These are phyloP conservation scores for Primulina tabacum DNA, from an alignment of 257 asterid genomes.

Conservation along the genomic window DNA sequence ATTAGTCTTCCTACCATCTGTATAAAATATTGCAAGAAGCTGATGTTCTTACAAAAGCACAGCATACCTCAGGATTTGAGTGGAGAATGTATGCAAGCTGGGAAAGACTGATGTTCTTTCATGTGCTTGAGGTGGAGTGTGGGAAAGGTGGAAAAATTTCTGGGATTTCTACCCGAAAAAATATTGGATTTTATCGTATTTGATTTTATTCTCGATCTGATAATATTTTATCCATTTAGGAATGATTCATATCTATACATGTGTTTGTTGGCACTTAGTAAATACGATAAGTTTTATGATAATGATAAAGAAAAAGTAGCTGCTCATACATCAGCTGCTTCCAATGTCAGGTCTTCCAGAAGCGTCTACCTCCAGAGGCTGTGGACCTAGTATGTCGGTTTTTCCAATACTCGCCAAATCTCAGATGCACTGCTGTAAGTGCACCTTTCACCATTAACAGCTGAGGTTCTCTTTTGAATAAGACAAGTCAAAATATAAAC, in stretches of 20 bases:
- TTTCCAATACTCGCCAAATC: constrained; percentile 93
- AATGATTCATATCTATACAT: no score
- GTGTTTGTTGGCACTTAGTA: no score
- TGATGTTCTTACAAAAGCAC: no score
- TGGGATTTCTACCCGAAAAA: neutral
- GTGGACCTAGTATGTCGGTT: constrained; percentile 90
- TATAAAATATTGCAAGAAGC: no score
- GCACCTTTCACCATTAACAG: constrained; percentile 25
- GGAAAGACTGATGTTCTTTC: no score
- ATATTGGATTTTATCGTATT: neutral
- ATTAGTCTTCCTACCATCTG: no score
- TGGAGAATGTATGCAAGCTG: no score
- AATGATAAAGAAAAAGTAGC: no score
- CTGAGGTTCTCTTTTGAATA: constrained; percentile 16
- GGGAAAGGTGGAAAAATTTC: neutral
- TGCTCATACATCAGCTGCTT: neutral
- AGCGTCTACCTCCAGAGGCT: constrained; percentile 95
- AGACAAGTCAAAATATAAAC: constrained; percentile 13
- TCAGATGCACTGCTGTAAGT: constrained; percentile 98
- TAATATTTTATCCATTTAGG: no score
- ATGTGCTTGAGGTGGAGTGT: no score
- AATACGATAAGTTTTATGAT: no score
- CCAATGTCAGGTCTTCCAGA: constrained; percentile 77
- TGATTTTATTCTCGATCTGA: neutral
- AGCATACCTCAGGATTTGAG: no score